Percentiles rank a stretch among this genome's conserved stretches.
phyloP scores from a whole-genome alignment of 306 rosid species.

The Inga leiocalycina region DNA sequence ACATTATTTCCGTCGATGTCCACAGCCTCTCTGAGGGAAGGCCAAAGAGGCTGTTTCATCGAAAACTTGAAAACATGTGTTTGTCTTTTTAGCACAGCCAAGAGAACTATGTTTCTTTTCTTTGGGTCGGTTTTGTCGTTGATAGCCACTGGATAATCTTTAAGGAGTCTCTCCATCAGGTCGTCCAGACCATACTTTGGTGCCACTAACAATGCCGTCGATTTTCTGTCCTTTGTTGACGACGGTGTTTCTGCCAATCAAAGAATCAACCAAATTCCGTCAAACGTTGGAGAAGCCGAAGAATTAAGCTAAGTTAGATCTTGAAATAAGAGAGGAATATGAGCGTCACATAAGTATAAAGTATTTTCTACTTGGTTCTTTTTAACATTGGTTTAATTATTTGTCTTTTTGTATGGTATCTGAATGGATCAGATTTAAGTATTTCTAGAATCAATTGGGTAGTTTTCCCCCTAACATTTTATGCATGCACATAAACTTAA shows the following conservation, averaged over 20 bases:
- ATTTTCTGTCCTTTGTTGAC: not conserved
- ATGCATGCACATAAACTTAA: too few relatives aligned
- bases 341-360: too few relatives aligned
- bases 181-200: not conserved
- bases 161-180: not conserved
- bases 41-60: not conserved
- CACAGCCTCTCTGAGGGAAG: not conserved
- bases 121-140: not conserved
- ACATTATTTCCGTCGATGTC: conserved; percentile 6
- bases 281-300: too few relatives aligned
- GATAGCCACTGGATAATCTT: not conserved
- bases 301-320: too few relatives aligned
- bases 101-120: not conserved
- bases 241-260: not conserved
- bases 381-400: too few relatives aligned
- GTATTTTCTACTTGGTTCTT: too few relatives aligned
- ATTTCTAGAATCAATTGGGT: too few relatives aligned
- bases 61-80: not conserved
- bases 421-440: too few relatives aligned
- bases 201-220: not conserved
- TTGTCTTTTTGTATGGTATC: too few relatives aligned
- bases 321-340: too few relatives aligned
- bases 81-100: conserved; percentile 6
- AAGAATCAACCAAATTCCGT: not conserved
- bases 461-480: too few relatives aligned